phyloP scores from a whole-genome alignment of 192 early-diverging fungal genomes.

The Entomortierella lignicola region DNA sequence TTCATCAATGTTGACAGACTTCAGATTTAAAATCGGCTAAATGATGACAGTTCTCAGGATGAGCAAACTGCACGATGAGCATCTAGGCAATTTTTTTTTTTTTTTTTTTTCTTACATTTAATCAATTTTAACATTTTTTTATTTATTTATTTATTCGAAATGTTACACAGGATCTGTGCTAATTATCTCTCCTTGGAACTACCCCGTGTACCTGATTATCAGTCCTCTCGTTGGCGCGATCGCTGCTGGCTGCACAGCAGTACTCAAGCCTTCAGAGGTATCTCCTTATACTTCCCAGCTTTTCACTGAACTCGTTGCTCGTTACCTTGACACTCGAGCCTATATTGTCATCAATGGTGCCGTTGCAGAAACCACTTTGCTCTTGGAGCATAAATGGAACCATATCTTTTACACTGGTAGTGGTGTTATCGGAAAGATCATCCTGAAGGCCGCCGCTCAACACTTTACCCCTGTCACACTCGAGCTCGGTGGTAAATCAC shows the following conservation, averaged over 20 bases:
- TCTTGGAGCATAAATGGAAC: conserved; percentile 79
- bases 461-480: conserved; percentile 84
- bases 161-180: conserved; percentile 44
- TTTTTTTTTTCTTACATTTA: background rate
- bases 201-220: conserved; percentile 69
- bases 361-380: conserved; percentile 74
- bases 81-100: background rate
- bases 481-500: conserved; percentile 91
- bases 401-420: conserved; percentile 93
- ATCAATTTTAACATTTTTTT: conserved; percentile 17
- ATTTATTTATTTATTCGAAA: conserved; percentile 67
- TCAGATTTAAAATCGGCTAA: too few relatives aligned
- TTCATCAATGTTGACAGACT: too few relatives aligned
- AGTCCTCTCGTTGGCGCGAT: conserved; percentile 85
- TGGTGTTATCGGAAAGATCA: conserved; percentile 78
- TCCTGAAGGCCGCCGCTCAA: conserved; percentile 81
- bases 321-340: conserved; percentile 77
- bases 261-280: conserved; percentile 88
- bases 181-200: conserved; percentile 65
- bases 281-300: conserved; percentile 68
- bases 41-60: too few relatives aligned
- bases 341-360: conserved; percentile 81
- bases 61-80: too few relatives aligned
- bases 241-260: conserved; percentile 86
- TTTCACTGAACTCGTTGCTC: conserved; percentile 68